Evolutionary conservation across 495 filamentous ascomycete species (phyloP).

Genomic region (Aspergillus kassunensis): DNA sequence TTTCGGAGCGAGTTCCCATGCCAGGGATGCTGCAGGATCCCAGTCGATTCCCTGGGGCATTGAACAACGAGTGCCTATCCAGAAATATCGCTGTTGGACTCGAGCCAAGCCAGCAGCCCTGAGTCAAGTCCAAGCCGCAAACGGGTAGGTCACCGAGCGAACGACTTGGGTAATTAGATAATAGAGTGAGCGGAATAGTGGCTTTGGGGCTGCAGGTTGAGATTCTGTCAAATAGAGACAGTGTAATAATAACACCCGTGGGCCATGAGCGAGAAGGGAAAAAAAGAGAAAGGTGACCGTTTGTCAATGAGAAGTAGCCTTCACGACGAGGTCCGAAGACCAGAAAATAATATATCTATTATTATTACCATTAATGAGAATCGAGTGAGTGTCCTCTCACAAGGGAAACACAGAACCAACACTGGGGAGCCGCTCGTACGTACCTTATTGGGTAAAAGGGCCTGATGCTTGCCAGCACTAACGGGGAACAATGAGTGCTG

Average conservation of each 20-base stretch:
- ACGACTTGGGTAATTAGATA: neutral
- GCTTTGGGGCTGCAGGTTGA: constrained; percentile 13
- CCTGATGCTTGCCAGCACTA: constrained; percentile 24
- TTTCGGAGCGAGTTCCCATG: constrained; percentile 28
- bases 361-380: neutral
- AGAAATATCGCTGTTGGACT: constrained; percentile 10
- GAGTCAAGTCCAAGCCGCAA: constrained; percentile 5
- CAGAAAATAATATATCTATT: constrained; percentile 14
- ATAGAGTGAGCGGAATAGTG: constrained; percentile 6
- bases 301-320: constrained; percentile 18
- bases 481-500: constrained; percentile 22
- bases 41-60: constrained; percentile 25
- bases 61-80: constrained; percentile 11
- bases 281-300: constrained; percentile 14
- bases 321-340: constrained; percentile 11
- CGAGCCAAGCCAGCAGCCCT: constrained; percentile 1
- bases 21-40: constrained; percentile 33
- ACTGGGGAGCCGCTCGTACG: constrained; percentile 16
- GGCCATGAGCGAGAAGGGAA: constrained; percentile 11
- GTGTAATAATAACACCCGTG: constrained; percentile 2
- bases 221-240: constrained; percentile 12
- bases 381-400: neutral
- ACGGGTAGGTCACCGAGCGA: constrained; percentile 5
- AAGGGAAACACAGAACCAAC: constrained; percentile 9
- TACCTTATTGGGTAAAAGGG: constrained; percentile 20